Conservation (phyloP, 495 filamentous ascomycete genomes). For the Penicillium ochrochloron region DNA sequence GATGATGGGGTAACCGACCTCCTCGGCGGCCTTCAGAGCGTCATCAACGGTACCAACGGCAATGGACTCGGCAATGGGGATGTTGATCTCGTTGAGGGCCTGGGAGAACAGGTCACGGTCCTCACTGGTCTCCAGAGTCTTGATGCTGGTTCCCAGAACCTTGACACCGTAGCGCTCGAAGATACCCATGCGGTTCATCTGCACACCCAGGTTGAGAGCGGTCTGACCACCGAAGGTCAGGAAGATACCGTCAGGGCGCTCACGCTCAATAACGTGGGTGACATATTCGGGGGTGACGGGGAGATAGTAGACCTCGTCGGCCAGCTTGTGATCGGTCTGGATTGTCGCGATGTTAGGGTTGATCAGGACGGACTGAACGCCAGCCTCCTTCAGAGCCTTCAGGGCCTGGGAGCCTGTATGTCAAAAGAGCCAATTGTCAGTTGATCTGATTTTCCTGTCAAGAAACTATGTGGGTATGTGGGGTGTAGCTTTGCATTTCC, state of each 20-base stretch:
- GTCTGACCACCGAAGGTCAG: constrained; percentile 97
- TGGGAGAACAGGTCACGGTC: constrained; percentile 95
- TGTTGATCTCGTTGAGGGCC: constrained; percentile 90
- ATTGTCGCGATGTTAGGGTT: constrained; percentile 99
- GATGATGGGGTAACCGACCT: constrained; percentile 95
- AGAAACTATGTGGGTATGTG: neutral
- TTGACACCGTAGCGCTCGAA: constrained; percentile 94
- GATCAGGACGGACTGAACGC: constrained; percentile 91
- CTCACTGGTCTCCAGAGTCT: constrained; percentile 92
- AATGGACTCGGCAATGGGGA: constrained; percentile 94
- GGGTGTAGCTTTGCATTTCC: constrained; percentile 11
- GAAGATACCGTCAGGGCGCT: constrained; percentile 93
- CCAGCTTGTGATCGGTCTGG: constrained; percentile 95
- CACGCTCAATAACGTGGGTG: constrained; percentile 90
- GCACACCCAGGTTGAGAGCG: constrained; percentile 91
- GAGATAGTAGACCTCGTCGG: constrained; percentile 97
- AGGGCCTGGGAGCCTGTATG: constrained; percentile 86
- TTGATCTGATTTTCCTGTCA: neutral
- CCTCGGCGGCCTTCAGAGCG: constrained; percentile 81
- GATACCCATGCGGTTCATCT: constrained; percentile 95
- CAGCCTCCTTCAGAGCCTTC: constrained; percentile 95
- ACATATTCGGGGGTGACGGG: constrained; percentile 97
- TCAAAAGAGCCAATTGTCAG: constrained; percentile 18
- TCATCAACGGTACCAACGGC: constrained; percentile 90
- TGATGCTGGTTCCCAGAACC: constrained; percentile 92